A percentile compares a stretch with the other conserved stretches of the same genome.
Evolutionary conservation across 108 stramenopile genomes (phyloP).

Genomic region (Chaetoceros tenuissimus): DNA sequence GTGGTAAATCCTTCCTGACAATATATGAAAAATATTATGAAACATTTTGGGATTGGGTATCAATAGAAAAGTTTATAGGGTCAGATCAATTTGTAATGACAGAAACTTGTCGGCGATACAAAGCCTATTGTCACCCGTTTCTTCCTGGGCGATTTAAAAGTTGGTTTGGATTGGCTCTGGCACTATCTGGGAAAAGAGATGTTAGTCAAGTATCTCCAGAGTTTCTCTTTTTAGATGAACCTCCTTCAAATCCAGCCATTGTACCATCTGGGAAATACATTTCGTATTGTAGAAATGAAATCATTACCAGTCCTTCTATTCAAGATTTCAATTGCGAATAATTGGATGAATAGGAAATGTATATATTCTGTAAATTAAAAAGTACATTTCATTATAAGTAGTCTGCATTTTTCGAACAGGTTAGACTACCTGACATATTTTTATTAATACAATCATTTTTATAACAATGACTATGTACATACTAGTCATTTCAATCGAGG

Average conservation of each 20-base stretch:
- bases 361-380: too few relatives aligned
- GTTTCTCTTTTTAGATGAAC: not conserved
- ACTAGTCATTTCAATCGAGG: too few relatives aligned
- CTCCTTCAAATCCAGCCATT: not conserved
- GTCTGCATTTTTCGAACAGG: too few relatives aligned
- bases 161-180: not conserved
- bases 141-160: not conserved
- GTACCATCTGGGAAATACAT: not conserved
- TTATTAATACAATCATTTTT: too few relatives aligned
- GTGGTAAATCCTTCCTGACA: not conserved
- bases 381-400: too few relatives aligned
- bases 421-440: too few relatives aligned
- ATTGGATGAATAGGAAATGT: too few relatives aligned
- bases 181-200: not conserved
- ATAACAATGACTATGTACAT: too few relatives aligned
- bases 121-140: not conserved
- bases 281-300: not conserved
- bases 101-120: not conserved
- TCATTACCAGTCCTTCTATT: not conserved
- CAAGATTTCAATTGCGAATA: too few relatives aligned
- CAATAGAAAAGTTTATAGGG: not conserved
- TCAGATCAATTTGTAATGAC: slow-evolving; percentile 4
- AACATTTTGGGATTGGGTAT: slow-evolving; percentile 5
- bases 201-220: not conserved
- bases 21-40: not conserved